Base-by-base conservation (phyloP, 176 grass and related monocot genomes). In the Poa annua region DNA sequence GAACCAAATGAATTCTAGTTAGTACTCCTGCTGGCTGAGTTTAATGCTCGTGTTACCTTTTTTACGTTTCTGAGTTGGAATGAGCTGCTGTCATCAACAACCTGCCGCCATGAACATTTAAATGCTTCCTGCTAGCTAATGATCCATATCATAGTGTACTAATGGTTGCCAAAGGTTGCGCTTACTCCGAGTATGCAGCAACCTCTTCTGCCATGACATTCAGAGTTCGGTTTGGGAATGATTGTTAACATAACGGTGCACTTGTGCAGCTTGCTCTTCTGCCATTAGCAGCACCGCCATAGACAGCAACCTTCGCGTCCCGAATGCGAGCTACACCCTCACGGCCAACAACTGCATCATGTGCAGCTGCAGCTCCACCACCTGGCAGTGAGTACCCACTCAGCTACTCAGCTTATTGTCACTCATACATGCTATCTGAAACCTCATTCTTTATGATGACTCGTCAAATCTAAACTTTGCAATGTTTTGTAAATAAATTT, bases 281-380 rank as follows among this genome's bases (percentile, higher is more conserved):
- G 75, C 84, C 45, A 99, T 99, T 50, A 94, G 87, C 80, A 88
- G 7, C 32, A 80, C 63, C 5, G 87, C 96, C 21, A 13, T 84
- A 36, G 96, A 99, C n/a, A 80, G 80, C 47, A 86, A 82, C 67
- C 77, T 96, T 34, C 85, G 38, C 26, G 83, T 96, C 20, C 80
- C 93, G 1, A 96, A 99, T 38, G 93, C 91, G 56, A 99, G 93
- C 57, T 99, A 96, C 56, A 78, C 92, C 52, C 89, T 94, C 34
- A 96, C 93, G 1, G 96, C 96, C 68, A 94, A 92, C 72, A 92
- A 94, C 74, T 99, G 96, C 14, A 66, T 99, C 77, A 85, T 75
- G 74, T 99, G 96, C 73, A 83, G 93, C 84, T 99, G 96, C 85
- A 92, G 91, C 76, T 91, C 96, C 74, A 85, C 66, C 53, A 85